Percentiles rank a stretch among this genome's conserved stretches.
These are phyloP conservation scores for Macrolepiota dolichaula DNA, from an alignment of 768 basidiomycete species.

Conservation along the genomic window DNA sequence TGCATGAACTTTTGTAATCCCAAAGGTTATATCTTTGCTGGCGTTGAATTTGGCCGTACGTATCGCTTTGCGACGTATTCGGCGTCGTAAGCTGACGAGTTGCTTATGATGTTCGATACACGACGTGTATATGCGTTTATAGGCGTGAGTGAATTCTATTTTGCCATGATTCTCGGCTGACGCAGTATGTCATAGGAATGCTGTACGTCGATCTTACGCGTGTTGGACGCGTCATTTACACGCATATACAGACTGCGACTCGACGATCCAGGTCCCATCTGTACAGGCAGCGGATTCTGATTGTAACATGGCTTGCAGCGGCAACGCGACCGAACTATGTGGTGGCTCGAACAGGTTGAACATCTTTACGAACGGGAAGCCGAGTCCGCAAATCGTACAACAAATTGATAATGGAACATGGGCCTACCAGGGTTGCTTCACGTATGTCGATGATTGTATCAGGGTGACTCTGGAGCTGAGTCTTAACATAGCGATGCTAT, in stretches of 20 bases:
- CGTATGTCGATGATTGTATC: slow-evolving; percentile 29
- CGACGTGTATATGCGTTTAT: background rate
- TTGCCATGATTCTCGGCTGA: background rate
- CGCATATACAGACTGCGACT: slow-evolving; percentile 50
- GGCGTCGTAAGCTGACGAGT: background rate
- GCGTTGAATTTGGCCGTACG: slow-evolving; percentile 58
- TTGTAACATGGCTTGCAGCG: slow-evolving; percentile 52
- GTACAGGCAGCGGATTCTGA: slow-evolving; percentile 39
- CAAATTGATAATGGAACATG: slow-evolving; percentile 43
- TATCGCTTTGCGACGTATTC: background rate
- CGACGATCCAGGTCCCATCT: slow-evolving; percentile 47
- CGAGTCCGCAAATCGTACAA: slow-evolving; percentile 45
- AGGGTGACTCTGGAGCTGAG: background rate
- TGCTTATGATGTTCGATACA: background rate
- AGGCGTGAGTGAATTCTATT: slow-evolving; percentile 4
- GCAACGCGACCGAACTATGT: slow-evolving; percentile 51
- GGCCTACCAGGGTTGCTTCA: slow-evolving; percentile 64
- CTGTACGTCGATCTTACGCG: slow-evolving; percentile 26
- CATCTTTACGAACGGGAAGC: slow-evolving; percentile 51
- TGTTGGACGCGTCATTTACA: background rate
- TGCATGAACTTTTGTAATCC: slow-evolving; percentile 35
- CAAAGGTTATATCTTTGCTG: slow-evolving; percentile 49
- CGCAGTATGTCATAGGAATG: slow-evolving; percentile 30
- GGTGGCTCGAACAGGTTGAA: slow-evolving; percentile 51
- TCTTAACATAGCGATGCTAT: slow-evolving; percentile 27